phyloP scores from a whole-genome alignment of 2,329 filamentous ascomycete genomes.

The Lizonia empirigonia region DNA sequence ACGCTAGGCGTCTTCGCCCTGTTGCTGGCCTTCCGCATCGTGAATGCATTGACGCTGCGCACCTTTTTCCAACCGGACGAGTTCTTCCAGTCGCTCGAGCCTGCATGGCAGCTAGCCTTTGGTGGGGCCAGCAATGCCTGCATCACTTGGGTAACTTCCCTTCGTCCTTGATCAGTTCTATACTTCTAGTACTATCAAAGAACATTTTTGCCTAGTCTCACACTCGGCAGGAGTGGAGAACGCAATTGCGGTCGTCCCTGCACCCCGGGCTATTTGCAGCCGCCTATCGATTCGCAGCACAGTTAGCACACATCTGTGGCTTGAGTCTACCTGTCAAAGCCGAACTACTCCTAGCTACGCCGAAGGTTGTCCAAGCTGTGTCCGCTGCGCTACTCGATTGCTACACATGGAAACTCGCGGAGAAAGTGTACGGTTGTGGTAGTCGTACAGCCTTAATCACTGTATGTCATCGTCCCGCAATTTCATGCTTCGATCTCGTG shows the following conservation, averaged over 20 bases:
- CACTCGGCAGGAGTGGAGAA: constrained; percentile 79
- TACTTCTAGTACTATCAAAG: constrained; percentile 1
- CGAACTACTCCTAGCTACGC: constrained; percentile 71
- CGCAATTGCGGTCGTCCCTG: constrained; percentile 84
- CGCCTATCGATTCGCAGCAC: constrained; percentile 69
- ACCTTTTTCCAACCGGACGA: constrained; percentile 99
- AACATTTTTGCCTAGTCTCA: constrained; percentile 29
- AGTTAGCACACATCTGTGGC: constrained; percentile 60
- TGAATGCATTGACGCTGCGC: constrained; percentile 76
- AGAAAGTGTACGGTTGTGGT: constrained; percentile 70
- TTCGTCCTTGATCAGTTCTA: constrained; percentile 7
- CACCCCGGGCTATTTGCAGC: constrained; percentile 86
- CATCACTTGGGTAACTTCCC: constrained; percentile 83
- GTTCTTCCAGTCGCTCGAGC: constrained; percentile 94
- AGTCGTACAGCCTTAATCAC: constrained; percentile 70
- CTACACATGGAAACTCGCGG: constrained; percentile 84
- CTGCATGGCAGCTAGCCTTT: constrained; percentile 89
- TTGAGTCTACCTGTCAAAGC: constrained; percentile 64
- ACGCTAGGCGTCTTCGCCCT: constrained; percentile 35
- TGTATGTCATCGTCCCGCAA: constrained; percentile 58
- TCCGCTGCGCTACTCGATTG: constrained; percentile 81
- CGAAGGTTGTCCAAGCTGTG: constrained; percentile 75
- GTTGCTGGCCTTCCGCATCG: constrained; percentile 71
- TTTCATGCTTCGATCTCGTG: constrained; percentile 24
- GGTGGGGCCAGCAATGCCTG: constrained; percentile 78